Evolutionary conservation across 2,329 filamentous ascomycete species (phyloP), one percentile per base, ranked within the genome.

Genomic region (Exophiala xenobiotica): DNA sequence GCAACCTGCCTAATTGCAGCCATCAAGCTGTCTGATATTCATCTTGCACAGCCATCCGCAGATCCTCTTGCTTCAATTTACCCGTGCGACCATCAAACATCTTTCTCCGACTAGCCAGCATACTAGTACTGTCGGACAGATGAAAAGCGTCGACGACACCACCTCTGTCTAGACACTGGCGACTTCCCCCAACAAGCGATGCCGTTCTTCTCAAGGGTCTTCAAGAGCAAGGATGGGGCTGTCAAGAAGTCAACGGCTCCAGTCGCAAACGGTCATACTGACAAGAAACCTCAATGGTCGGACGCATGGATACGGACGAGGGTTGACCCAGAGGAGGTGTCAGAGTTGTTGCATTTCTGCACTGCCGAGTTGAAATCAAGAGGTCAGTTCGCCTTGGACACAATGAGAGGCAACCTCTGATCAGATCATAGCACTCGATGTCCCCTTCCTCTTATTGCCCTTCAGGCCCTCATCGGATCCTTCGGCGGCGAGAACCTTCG

Each of bases 401-500:
- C 19, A 45, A 51, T 54, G 49, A 53, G 54, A 41, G 33, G 22
- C n/a, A 33, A 18, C 54, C 57, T 52, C 54, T 63, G 65, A 64
- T 60, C 64, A 47, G 57, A 54, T 41, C 50, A 45, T 62, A 95
- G 90, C 86, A 60, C 85, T 97, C 64, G 86, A 96, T 68, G 85
- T 87, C 54, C 93, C 93, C 1, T 97, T 99, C 70, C 80, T 97
- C 22, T 84, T 99, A 6, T 80, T 99, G 3, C 93, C 93, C 9
- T 99, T 96, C 72, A 87, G 93, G 63, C 93, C 92, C 18, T 90
- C 88, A 22, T 93, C 91, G 58, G 90, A 99, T 67, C 87, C 92
- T 37, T 93, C 88, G 70, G 88, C 89, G 46, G 90, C 95, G 56
- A 88, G 91, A 67, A 92, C 87, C 18, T 97, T 97, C 64, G 80